Evolutionary conservation across 306 rosid genomes (phyloP).

Genomic region (Prosopis cineraria): DNA sequence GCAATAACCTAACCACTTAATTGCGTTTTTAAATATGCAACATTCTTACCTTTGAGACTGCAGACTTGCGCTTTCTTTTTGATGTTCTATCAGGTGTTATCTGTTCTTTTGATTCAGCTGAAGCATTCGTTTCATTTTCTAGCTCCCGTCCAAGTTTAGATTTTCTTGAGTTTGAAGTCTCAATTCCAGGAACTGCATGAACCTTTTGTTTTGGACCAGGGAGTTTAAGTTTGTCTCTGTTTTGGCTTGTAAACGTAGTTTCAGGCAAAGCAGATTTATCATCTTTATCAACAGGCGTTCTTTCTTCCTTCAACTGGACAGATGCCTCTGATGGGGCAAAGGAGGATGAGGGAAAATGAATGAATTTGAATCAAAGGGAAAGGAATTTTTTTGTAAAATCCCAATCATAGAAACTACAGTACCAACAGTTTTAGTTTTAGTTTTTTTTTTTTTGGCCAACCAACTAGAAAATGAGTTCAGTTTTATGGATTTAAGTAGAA

Average conservation of each 20-base stretch:
- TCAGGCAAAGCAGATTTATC: conserved; percentile 60
- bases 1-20: background rate
- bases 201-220: conserved; percentile 41
- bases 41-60: conserved; percentile 48
- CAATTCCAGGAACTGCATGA: conserved; percentile 47
- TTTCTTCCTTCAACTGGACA: conserved; percentile 69
- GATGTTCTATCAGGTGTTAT: conserved; percentile 43
- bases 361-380: conserved; percentile 11
- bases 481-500: conserved; percentile 8
- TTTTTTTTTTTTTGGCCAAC: background rate
- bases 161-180: conserved; percentile 49
- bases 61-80: conserved; percentile 67
- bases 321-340: conserved; percentile 58
- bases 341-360: conserved; percentile 1
- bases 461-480: background rate
- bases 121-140: conserved; percentile 37
- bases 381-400: conserved; percentile 16
- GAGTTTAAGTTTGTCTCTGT: conserved; percentile 53
- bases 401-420: background rate
- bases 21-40: conserved; percentile 15
- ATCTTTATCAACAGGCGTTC: conserved; percentile 49
- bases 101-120: conserved; percentile 55
- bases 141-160: conserved; percentile 66
- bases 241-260: conserved; percentile 63
- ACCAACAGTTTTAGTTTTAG: background rate